These are phyloP conservation scores for Petunia axillaris DNA, from an alignment of 257 asterid species.

Conservation along the genomic window DNA sequence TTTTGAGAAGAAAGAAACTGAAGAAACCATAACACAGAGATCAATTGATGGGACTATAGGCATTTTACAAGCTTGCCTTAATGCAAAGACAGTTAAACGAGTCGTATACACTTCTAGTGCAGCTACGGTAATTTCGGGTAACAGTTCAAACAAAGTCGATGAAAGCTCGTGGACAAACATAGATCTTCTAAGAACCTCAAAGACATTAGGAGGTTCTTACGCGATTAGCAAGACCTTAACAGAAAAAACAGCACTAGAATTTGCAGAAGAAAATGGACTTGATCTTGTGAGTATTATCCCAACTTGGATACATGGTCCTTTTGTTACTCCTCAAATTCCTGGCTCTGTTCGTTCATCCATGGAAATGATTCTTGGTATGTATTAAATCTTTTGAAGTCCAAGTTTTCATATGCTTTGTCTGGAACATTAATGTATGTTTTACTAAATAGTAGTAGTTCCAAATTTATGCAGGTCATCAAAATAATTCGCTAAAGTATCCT, in stretches of 20 bases:
- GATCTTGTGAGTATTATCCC: conserved; percentile 55
- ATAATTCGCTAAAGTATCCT: not conserved
- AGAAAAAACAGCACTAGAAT: conserved; percentile 52
- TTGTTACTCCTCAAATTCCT: conserved; percentile 50
- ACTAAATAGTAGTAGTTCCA: not conserved
- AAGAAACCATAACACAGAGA: conserved; percentile 39
- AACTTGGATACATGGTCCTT: conserved; percentile 61
- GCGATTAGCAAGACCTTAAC: conserved; percentile 52
- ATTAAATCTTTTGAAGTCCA: not conserved
- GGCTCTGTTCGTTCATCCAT: conserved; percentile 16
- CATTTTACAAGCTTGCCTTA: conserved; percentile 51
- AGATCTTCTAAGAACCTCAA: not conserved
- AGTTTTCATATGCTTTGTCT: not conserved
- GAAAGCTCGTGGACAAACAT: conserved; percentile 49
- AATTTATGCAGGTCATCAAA: conserved; percentile 18
- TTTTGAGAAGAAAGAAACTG: conserved; percentile 47
- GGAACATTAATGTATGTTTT: not conserved
- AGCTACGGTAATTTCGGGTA: conserved; percentile 26
- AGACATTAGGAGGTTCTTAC: conserved; percentile 36
- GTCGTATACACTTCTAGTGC: conserved; percentile 58
- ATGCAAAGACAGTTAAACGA: conserved; percentile 48
- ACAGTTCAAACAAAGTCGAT: conserved; percentile 25
- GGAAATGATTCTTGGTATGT: not conserved
- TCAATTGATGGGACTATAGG: conserved; percentile 37
- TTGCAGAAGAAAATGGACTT: conserved; percentile 50